Base-by-base conservation (phyloP, 768 basidiomycete genomes). In the Leucocoprinus sp. region DNA sequence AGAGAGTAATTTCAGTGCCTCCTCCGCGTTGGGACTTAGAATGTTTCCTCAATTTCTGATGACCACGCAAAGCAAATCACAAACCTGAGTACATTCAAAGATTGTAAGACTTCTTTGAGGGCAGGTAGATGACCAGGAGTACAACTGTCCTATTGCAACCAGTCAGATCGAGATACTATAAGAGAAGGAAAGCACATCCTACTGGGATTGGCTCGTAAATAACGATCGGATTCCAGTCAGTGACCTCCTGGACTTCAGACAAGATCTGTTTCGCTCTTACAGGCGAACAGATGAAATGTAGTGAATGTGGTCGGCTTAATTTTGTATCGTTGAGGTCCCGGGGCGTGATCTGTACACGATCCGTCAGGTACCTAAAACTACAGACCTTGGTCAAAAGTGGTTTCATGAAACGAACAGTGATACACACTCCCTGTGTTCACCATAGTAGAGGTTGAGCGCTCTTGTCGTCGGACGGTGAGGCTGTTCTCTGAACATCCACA, bases 181-280 rank as follows among this genome's bases (percentile, higher is more conserved):
- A 22, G 18, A 22, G 9, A 33, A 36, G 43, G 27, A 50, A 8
- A 51, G 37, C 4, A 31, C 11, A 8, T 31, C 39, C 21, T 39
- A 90, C 89, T 47, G 89, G 90, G 51, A 92, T 85, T 1, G 92
- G 92, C 63, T 93, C 91, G 53, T 82, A 95, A 34, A 93, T 78
- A 1, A 76, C 71, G 36, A 66, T 65, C 4, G 91, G 84, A 6
- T 64, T 55, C 87, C 90, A 91, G 8, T 57, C 70, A 2, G 66
- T 57, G 8, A 76, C 60, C 40, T 67, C 57, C 3, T 66, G 57
- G 9, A 84, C 70, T 59, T 93, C 82, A 27, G 74, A 69, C 50
- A 87, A 66, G 47, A 93, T 83, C 4, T 66, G 65, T 11, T 67
- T 60, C 3, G 88, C 87, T 34, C 92, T 75, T 1, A 67, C 58